Evolutionary conservation across 2,329 filamentous ascomycete species (phyloP), one percentile per base, ranked within the genome.

Genomic region (Cladophialophora exuberans): DNA sequence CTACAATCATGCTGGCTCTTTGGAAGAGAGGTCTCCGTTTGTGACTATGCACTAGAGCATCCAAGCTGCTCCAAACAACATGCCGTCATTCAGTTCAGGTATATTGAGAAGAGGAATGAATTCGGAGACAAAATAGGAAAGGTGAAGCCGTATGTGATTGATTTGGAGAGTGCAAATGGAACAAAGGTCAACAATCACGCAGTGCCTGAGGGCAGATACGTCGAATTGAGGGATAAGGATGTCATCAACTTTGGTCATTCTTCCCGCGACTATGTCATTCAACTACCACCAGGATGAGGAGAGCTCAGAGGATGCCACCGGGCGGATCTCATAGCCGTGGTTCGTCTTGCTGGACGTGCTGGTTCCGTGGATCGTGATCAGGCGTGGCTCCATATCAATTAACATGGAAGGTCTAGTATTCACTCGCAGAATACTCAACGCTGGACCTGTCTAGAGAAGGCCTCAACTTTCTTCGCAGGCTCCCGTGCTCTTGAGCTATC

Each of bases 51-150:
- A 2, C 83, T 95, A 6, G 90, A 96, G 67, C 93, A 99, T 69
- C 91, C 92, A 1, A 97, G 90, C 71, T 85, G 91, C 66, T 96
- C 90, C 70, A 95, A 95, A 72, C 94, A 99, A 73, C 94, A 99
- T 71, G 93, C 93, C 1, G 94, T 92, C 6, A 82, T 99, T 38
- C 94, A 99, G 70, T 99, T 99, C 67, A 85, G 94, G 31, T 86
- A 90, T 68, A 83, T 88, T 17, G 88, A 90, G 66, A 91, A 87
- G 72, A 83, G 83, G 59, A 90, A 95, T 64, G 90, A 97, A 72
- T 95, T 83, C 69, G 92, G 91, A 18, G 92, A 97, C 69, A 88
- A 86, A 67, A 79, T 86, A 54, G 90, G 89, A 18, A 86, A 79
- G 59, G 88, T 92, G 41, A 87, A 84, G 74, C 92, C 92, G 1